Evolutionary conservation across 768 basidiomycete genomes (phyloP), one percentile per base, ranked within the genome.

Genomic region (Termitomyces sp.): DNA sequence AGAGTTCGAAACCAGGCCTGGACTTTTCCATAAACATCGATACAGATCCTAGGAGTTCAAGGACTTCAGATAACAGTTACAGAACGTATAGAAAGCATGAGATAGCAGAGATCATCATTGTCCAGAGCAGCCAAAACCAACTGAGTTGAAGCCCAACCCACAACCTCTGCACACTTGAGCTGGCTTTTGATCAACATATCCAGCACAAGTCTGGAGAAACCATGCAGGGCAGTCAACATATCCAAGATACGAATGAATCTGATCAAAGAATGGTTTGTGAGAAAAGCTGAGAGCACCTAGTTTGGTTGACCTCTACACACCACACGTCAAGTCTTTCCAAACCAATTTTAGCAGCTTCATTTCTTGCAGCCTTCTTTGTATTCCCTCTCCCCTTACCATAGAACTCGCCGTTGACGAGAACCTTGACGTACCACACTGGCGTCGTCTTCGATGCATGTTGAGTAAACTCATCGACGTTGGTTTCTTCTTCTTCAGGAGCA

Each of bases 291-390:
- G 29, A 32, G 8, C 15, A 29, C 17, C 9, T 29, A 5, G 7
- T 14, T 32, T 31, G 29, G 40, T 32, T 17, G 1, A 31, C 32
- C 17, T 34, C 32, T 17, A 79, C 81, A 74, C 69, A 80, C 81
- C 73, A 82, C 52, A 85, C 83, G 46, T 85, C 87, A 71, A 92
- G 65, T 60, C 74, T 80, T 68, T 76, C 71, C 63, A 92, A 77
- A 3, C 89, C 91, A 65, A 85, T 77, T 71, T 90, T 92, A 36
- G 91, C 91, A 5, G 91, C 91, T 69, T 91, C 91, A 68, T 92
- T 91, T 69, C 87, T 80, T 1, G 91, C 91, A 1, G 83, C 81
- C 71, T 87, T 90, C 81, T 93, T 94, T 46, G 89, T 92, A 64
- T 81, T 83, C 10, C 89, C 91, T 58, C 75, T 79, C 1, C 91